Base-by-base conservation (phyloP, 345 rosid genomes). In the Populus nigra region DNA sequence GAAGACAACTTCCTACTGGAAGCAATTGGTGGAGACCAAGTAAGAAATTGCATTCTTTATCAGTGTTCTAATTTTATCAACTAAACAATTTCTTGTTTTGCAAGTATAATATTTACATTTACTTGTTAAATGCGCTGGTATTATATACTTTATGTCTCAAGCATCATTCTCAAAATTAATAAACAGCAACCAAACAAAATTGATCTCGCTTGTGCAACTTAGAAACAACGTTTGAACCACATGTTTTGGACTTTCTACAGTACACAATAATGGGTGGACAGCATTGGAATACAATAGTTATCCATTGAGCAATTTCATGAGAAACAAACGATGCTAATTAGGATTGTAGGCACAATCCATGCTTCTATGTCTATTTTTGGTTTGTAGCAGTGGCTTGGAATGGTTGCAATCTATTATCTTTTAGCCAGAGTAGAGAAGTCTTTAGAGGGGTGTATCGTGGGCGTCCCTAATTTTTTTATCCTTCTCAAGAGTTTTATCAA, bases 1-100 rank as follows among this genome's bases (percentile, higher is more conserved):
- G 82, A 93, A 1, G 94, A 94, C 38, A 84, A 81, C 15, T 94
- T 94, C 69, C 85, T 78, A 65, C 84, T 94, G 73, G 88, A 94
- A 82, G 97, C 95, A 33, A 85, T 86, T 74, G 93, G 94, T 13
- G 90, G 89, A 82, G 91, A 92, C 83, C 53, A 35, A 47, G 38
- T 38, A 38, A 68, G 25, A 8, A 59, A 59, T n/a, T 53, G 9
- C 59, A 17, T 7, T 53, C n/a, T 20, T 53, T 59, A 12, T 25
- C 50, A 47, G 50, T 15, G 50, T 13, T 47, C 50, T 13, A 15
- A 47, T n/a, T 4, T 5, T 0, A 33, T 33, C 36, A 33, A 33
- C 36, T 33, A 33, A 33, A 33, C 36, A 33, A 33, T 33, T 33
- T 33, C 23, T 13, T 59, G 11, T 59, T 59, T 59, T 59, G 65